phyloP scores from a whole-genome alignment of 148 eudicot species.

The Rheum nobile region DNA sequence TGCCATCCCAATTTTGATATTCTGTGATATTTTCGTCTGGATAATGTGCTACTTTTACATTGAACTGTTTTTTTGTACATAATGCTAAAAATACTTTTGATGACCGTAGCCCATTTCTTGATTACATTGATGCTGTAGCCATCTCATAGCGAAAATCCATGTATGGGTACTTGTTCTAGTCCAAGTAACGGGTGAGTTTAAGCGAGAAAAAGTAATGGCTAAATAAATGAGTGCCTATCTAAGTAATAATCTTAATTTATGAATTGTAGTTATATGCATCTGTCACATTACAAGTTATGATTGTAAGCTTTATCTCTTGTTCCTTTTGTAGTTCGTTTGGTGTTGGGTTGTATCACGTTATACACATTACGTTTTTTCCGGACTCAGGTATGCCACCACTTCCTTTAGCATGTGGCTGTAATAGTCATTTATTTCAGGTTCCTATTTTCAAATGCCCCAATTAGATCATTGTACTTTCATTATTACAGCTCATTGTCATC shows the following conservation, averaged over 20 bases:
- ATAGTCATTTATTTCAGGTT: background rate
- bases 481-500: background rate
- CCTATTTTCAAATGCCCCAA: background rate
- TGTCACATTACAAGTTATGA: background rate
- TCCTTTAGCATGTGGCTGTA: background rate
- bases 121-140: background rate
- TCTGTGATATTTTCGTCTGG: background rate
- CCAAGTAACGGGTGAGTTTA: background rate
- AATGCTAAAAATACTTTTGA: background rate
- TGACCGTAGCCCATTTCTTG: background rate
- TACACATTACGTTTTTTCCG: slow-evolving; percentile 67
- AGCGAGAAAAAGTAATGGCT: background rate
- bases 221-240: background rate
- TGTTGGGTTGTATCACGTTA: slow-evolving; percentile 63
- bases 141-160: background rate
- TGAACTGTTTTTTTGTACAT: background rate
- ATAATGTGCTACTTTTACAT: background rate
- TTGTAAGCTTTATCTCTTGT: background rate
- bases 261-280: background rate
- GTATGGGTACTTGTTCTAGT: background rate
- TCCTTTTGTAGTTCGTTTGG: slow-evolving; percentile 56
- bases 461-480: background rate
- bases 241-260: background rate
- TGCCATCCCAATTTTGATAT: background rate
- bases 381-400: slow-evolving; percentile 41